phyloP scores from a whole-genome alignment of 768 basidiomycete genomes.

The Mycena venus region DNA sequence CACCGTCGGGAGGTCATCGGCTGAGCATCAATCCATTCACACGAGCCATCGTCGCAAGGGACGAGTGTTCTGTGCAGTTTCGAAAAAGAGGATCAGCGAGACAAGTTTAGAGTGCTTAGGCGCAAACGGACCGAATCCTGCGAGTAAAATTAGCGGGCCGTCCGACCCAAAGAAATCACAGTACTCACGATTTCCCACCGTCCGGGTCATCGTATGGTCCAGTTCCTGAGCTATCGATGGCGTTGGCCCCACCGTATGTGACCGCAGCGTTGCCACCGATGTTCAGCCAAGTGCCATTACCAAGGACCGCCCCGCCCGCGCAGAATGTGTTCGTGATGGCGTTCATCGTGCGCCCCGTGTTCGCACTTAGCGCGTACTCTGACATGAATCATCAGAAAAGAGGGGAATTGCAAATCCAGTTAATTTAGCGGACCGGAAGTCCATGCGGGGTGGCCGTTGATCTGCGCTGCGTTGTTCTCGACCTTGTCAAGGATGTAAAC shows the following conservation, averaged over 20 bases:
- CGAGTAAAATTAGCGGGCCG: slow-evolving; percentile 3
- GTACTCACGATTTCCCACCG: slow-evolving; percentile 71
- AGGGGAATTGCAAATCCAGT: not conserved
- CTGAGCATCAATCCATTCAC: slow-evolving; percentile 68
- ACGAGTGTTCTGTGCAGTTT: slow-evolving; percentile 68
- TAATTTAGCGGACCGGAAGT: slow-evolving; percentile 62
- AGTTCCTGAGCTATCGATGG: slow-evolving; percentile 60
- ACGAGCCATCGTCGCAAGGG: slow-evolving; percentile 76
- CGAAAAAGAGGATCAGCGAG: too few relatives aligned
- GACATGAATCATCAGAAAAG: not conserved
- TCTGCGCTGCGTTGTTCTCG: slow-evolving; percentile 75
- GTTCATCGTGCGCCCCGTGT: slow-evolving; percentile 78
- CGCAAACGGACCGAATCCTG: slow-evolving; percentile 62
- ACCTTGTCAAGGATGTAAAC: slow-evolving; percentile 83
- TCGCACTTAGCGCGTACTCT: slow-evolving; percentile 71
- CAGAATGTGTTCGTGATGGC: slow-evolving; percentile 86
- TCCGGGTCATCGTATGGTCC: slow-evolving; percentile 72
- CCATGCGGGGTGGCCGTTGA: slow-evolving; percentile 82
- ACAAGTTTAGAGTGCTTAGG: slow-evolving; percentile 9
- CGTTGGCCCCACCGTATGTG: slow-evolving; percentile 66
- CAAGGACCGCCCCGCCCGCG: slow-evolving; percentile 75
- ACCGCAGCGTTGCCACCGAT: slow-evolving; percentile 84
- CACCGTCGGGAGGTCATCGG: slow-evolving; percentile 71
- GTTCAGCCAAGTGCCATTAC: slow-evolving; percentile 87
- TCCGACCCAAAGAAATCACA: slow-evolving; percentile 9